These are phyloP conservation scores for Lactifluus hygrophoroides DNA, from an alignment of 768 basidiomycete species.

Conservation along the genomic window DNA sequence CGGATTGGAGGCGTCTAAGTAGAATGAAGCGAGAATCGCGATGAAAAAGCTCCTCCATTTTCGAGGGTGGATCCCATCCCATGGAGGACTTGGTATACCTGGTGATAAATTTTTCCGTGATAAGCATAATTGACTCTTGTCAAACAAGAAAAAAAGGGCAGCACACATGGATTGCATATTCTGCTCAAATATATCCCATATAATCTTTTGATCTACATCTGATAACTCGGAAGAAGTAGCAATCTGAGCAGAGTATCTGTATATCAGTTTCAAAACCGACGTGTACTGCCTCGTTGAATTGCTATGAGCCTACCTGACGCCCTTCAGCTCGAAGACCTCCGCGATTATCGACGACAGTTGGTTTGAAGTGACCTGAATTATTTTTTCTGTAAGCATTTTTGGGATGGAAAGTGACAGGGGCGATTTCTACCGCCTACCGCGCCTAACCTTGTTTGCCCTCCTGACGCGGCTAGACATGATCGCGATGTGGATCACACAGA, in stretches of 20 bases:
- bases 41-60: slow-evolving; percentile 55
- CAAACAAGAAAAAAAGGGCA: too few species aligned
- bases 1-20: slow-evolving; percentile 20
- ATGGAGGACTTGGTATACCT: slow-evolving; percentile 53
- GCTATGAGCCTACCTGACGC: background rate
- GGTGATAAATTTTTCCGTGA: slow-evolving; percentile 5
- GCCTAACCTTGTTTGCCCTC: slow-evolving; percentile 17
- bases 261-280: background rate
- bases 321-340: background rate
- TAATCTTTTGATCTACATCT: background rate
- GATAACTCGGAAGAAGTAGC: slow-evolving; percentile 3
- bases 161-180: slow-evolving; percentile 17
- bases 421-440: background rate
- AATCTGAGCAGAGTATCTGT: slow-evolving; percentile 11
- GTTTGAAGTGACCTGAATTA: slow-evolving; percentile 6
- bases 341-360: slow-evolving; percentile 5
- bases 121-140: slow-evolving; percentile 24
- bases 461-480: slow-evolving; percentile 12
- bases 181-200: slow-evolving; percentile 17
- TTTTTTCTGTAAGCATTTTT: background rate
- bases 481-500: background rate
- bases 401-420: too few species aligned
- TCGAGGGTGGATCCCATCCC: slow-evolving; percentile 54
- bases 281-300: background rate
- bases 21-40: slow-evolving; percentile 52